Evolutionary conservation across 2,329 filamentous ascomycete genomes (phyloP).

Genomic region (Dendrostoma leiphaemia): DNA sequence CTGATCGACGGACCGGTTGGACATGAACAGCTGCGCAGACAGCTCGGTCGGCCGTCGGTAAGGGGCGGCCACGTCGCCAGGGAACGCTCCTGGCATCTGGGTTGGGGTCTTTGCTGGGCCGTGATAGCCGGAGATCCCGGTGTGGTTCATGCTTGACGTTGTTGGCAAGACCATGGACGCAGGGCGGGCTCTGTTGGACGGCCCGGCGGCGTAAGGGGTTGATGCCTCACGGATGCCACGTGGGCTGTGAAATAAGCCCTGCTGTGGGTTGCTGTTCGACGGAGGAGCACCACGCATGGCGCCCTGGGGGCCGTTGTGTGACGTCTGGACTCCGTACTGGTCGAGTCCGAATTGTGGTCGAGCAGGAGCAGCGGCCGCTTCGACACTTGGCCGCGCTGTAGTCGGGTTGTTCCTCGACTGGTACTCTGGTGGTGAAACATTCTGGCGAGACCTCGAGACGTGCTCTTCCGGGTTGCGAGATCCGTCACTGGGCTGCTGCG

Average conservation of each 20-base stretch:
- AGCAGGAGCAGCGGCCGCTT: background rate
- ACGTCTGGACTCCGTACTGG: slow-evolving; percentile 4
- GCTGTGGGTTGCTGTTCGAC: slow-evolving; percentile 8
- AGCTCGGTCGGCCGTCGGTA: slow-evolving; percentile 18
- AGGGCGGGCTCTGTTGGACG: slow-evolving; percentile 3
- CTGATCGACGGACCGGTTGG: slow-evolving; percentile 11
- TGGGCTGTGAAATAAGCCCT: slow-evolving; percentile 15
- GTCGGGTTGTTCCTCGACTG: slow-evolving; percentile 6
- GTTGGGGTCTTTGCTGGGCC: background rate
- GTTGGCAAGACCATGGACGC: slow-evolving; percentile 3
- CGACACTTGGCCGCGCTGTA: background rate
- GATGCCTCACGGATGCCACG: slow-evolving; percentile 17
- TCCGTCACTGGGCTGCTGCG: background rate
- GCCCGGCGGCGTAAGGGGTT: background rate
- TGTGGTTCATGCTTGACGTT: background rate
- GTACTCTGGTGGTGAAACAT: background rate
- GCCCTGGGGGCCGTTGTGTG: slow-evolving; percentile 7
- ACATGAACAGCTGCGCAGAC: slow-evolving; percentile 9
- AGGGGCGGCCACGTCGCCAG: slow-evolving; percentile 7
- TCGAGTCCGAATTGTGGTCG: slow-evolving; percentile 11
- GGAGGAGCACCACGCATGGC: background rate
- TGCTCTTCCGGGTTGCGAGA: background rate
- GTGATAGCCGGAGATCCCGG: background rate
- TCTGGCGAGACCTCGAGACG: slow-evolving; percentile 4
- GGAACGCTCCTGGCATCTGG: slow-evolving; percentile 17